Base-by-base conservation (phyloP, 2,329 filamentous ascomycete species). In the Stemphylium vesicarium region DNA sequence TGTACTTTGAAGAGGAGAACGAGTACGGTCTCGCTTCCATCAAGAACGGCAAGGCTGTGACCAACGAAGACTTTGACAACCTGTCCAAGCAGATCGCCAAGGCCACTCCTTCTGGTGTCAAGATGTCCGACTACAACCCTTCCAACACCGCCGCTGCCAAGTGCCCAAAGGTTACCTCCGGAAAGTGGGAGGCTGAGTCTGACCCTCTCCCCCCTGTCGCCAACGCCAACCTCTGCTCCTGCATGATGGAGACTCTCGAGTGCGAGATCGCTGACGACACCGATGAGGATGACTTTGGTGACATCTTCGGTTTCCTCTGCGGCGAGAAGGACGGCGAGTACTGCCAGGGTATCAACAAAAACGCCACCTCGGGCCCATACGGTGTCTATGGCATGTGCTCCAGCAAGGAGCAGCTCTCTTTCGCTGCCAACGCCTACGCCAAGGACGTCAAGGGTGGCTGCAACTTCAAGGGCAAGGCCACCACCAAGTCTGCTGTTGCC, bases 1-100 rank as follows among this genome's bases (percentile, higher is more conserved):
- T 96, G 92, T 99, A 95, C 82, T 94, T 92, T 81, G 84, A 96
- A 81, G 93, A 96, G 77, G 81, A 75, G 56, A 98, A 98, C 81
- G 81, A 97, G 75, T 99, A 91, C 72, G 95, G 89, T 78, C 84
- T 96, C 39, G 88, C 93, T 57, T 77, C 82, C 55, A 75, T 91
- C 57, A 73, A 79, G 43, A 83, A 80, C 70, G 79, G 79, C 38
- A 70, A 69, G 51, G 90, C 89, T 61, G 83, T 78, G 60, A 89
- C 87, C 66, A 85, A 81, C 63, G 84, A 91, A 32, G 71, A 74
- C 57, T 68, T 62, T 56, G 83, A 84, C 87, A 77, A 86, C 96
- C 67, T 84, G 81, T 67, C 84, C 82, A 59, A 87, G 85, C 50
- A 84, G 74, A 86, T 96, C 64, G 83, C 83, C 62, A 85, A 84